A percentile compares a stretch with the other conserved stretches of the same genome.
These are phyloP conservation scores for Akebia trifoliata DNA, from an alignment of 164 flowering plant species.

Conservation along the genomic window DNA sequence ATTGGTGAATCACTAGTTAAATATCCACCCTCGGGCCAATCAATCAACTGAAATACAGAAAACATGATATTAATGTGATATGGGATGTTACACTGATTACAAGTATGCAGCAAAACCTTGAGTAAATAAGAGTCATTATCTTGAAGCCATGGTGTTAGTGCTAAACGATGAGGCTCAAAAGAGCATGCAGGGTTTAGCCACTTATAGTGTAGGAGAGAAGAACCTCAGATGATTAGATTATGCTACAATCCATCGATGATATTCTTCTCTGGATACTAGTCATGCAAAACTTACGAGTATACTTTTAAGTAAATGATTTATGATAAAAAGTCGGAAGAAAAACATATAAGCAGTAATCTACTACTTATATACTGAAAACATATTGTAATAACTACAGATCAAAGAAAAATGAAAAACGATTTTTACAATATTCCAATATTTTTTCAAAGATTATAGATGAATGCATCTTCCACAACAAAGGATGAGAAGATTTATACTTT, in stretches of 20 bases:
- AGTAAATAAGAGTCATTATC: too few relatives aligned
- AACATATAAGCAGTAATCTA: too few relatives aligned
- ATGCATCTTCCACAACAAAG: not conserved
- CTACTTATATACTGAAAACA: too few relatives aligned
- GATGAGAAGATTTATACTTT: too few relatives aligned
- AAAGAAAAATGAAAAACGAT: too few relatives aligned
- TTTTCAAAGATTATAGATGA: too few relatives aligned
- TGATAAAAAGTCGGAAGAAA: not conserved
- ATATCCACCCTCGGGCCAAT: slow-evolving; percentile 98
- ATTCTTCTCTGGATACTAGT: not conserved
- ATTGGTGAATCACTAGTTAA: slow-evolving; percentile 65
- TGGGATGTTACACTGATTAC: not conserved
- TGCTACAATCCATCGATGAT: not conserved
- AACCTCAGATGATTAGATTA: not conserved
- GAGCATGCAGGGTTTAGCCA: not conserved
- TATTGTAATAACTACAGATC: too few relatives aligned
- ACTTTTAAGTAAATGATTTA: not conserved
- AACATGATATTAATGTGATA: slow-evolving; percentile 1
- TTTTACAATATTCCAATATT: too few relatives aligned
- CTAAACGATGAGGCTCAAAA: slow-evolving; percentile 3
- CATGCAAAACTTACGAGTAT: not conserved
- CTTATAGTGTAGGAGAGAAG: not conserved
- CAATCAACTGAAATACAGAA: slow-evolving; percentile 58
- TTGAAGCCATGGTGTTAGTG: too few relatives aligned
- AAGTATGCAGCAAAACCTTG: not conserved